phyloP scores from a whole-genome alignment of 164 flowering plant species.

The Echeveria elegans region DNA sequence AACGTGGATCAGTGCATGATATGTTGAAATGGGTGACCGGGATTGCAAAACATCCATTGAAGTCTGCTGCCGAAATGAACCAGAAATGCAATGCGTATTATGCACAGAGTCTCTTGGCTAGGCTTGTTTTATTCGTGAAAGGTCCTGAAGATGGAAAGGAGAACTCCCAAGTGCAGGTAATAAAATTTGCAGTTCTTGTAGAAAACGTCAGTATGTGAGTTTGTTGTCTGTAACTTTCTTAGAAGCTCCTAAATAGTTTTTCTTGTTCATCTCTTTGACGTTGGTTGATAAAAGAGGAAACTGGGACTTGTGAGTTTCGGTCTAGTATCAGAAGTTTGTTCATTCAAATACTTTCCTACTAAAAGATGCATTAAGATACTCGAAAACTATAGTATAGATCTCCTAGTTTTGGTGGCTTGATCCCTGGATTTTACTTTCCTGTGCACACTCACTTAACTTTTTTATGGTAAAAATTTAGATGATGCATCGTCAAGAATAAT shows the following conservation, averaged over 20 bases:
- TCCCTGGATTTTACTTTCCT: no score
- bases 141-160: slow-evolving; percentile 13
- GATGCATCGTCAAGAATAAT: no score
- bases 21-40: slow-evolving; percentile 37
- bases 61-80: slow-evolving; percentile 21
- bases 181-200: background rate
- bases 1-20: slow-evolving; percentile 24
- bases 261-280: background rate
- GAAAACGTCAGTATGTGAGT: background rate
- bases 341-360: background rate
- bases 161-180: slow-evolving; percentile 25
- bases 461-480: no score
- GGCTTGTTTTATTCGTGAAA: slow-evolving; percentile 23
- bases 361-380: background rate
- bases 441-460: no score
- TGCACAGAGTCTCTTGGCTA: slow-evolving; percentile 24
- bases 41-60: slow-evolving; percentile 30
- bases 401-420: no score
- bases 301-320: background rate
- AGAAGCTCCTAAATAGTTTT: background rate
- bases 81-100: slow-evolving; percentile 15
- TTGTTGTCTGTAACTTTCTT: background rate
- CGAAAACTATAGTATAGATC: no score
- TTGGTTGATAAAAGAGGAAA: background rate
- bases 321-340: background rate